Conservation (phyloP, 345 rosid species). For the Eucalyptus cladocalyx region DNA sequence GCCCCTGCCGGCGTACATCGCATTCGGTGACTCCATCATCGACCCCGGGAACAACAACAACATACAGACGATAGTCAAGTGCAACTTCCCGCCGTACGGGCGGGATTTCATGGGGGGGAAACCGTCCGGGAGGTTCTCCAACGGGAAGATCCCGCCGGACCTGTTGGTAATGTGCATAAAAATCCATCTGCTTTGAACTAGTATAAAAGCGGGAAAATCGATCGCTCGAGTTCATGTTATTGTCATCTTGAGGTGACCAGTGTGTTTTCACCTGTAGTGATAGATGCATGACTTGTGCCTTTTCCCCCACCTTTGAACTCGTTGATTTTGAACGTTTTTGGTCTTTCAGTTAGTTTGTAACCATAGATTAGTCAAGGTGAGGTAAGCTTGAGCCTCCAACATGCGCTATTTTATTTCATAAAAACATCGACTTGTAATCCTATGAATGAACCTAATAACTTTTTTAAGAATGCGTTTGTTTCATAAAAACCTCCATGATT, state of each 20-base stretch:
- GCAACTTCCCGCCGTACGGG: conserved; percentile 46
- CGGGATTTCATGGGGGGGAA: conserved; percentile 22
- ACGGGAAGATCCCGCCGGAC: conserved; percentile 34
- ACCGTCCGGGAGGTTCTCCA: conserved; percentile 44
- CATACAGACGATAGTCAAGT: conserved; percentile 16
- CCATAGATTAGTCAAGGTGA: background rate
- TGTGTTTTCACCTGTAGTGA: background rate
- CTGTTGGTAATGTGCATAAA: background rate
- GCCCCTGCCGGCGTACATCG: conserved; percentile 17
- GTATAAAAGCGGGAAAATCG: background rate
- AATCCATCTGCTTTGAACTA: background rate
- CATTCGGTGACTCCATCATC: conserved; percentile 44
- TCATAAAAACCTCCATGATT: too few species aligned
- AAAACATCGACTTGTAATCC: too few species aligned
- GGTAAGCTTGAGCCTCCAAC: background rate
- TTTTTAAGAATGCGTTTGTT: accelerated
- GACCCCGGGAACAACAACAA: conserved; percentile 56
- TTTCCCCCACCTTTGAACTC: background rate
- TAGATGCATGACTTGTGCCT: background rate
- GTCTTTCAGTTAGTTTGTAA: background rate
- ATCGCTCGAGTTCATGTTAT: background rate
- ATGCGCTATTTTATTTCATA: too few species aligned
- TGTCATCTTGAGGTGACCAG: background rate
- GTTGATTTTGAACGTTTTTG: background rate
- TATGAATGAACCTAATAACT: background rate